Conservation (phyloP, 176 grass and related monocot genomes). For the Otatea glauca region DNA sequence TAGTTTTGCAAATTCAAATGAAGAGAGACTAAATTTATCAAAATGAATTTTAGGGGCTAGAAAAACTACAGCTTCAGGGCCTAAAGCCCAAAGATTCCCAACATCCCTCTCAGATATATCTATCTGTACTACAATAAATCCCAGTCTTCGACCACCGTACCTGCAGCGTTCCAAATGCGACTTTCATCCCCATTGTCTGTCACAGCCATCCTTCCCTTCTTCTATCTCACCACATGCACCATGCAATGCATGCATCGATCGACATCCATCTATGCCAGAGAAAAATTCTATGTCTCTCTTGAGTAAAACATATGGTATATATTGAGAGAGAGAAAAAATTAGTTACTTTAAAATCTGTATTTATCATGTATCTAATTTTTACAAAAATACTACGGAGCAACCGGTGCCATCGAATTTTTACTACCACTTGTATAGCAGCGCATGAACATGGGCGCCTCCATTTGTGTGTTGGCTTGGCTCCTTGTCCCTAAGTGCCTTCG, state of each 20-base stretch:
- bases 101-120: neutral
- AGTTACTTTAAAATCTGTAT: too few relatives aligned
- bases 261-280: neutral
- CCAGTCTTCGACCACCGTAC: conserved; percentile 19
- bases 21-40: too few relatives aligned
- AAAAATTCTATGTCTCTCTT: too few relatives aligned
- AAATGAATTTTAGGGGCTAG: too few relatives aligned
- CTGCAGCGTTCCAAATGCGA: neutral
- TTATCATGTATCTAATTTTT: too few relatives aligned
- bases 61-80: too few relatives aligned
- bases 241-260: conserved; percentile 19
- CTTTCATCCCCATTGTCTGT: conserved; percentile 9
- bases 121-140: neutral
- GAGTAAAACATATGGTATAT: too few relatives aligned
- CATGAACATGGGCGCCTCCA: neutral
- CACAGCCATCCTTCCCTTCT: neutral
- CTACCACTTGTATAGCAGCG: neutral
- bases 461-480: conserved; percentile 6
- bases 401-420: too few relatives aligned
- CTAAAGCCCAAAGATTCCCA: neutral
- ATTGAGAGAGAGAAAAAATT: too few relatives aligned
- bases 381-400: too few relatives aligned
- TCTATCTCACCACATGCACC: neutral
- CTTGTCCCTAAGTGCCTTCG: conserved; percentile 13
- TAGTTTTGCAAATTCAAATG: too few relatives aligned